Base-by-base conservation (phyloP, 2,329 filamentous ascomycete species). In the Chrysoporthe cubensis region DNA sequence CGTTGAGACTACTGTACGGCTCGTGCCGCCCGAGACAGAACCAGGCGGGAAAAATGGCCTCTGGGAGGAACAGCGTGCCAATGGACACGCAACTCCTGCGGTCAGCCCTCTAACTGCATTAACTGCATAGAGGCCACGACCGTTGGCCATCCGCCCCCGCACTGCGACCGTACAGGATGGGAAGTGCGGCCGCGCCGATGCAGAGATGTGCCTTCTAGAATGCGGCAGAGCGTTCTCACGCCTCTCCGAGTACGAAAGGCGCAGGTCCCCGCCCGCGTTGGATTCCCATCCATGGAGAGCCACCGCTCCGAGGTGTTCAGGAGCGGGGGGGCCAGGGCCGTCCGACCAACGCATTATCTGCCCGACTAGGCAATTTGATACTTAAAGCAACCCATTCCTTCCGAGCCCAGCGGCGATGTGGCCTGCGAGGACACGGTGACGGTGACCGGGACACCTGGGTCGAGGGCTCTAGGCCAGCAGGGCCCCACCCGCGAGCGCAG, bases 11-110 rank as follows among this genome's bases (percentile, higher is more conserved):
- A 26, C 26, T 26, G 26, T 26, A 42, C 66, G 66, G 66, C 21
- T 61, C 58, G 40, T 66, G 50, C 64, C 66, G 65, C 61, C 50
- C 40, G 59, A 65, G 66, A 68, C 62, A 54, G 13, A 32, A 32
- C 32, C 54, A n/a, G 16, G 16, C 54, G 54, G 16, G 14, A 21
- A 40, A 37, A 6, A 11, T 57, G 34, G 54, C 34, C n/a, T 21
- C 32, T 40, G 54, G 34, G 16, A 57, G 40, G 34, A 32, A 3
- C 34, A 57, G 18, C 34, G 34, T 40, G 16, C 54, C 54, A 6
- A 40, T n/a, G 54, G 40, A 13, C 18, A n/a, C 32, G 54, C 32
- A 40, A 11, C 26, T 40, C 32, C 34, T 40, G 34, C 54, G 54
- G 37, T 63, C 34, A 26, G 34, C 34, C 21, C 14, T 54, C 61